phyloP scores from a whole-genome alignment of 306 rosid species.

The Dalbergia cochinchinensis region DNA sequence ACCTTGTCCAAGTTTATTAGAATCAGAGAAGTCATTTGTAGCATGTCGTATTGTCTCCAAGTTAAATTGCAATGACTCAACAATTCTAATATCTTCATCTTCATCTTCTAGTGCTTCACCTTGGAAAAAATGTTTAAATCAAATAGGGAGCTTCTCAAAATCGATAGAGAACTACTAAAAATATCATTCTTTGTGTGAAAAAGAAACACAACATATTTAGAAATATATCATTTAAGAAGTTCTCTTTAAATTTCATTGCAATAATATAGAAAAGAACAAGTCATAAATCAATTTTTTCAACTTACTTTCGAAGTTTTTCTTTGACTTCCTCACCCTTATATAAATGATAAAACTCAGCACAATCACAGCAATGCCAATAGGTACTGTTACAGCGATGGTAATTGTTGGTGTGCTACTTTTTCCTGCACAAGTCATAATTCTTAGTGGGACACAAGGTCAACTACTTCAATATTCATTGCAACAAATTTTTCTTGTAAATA shows the following conservation, averaged over 20 bases:
- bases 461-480: too few species aligned
- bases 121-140: background rate
- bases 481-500: too few species aligned
- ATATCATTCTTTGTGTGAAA: too few species aligned
- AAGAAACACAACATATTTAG: too few species aligned
- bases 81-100: background rate
- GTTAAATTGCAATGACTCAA: conserved; percentile 15
- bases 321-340: conserved; percentile 6
- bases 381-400: too few species aligned
- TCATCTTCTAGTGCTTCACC: background rate
- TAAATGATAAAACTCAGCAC: background rate
- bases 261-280: background rate
- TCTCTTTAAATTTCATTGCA: too few species aligned
- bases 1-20: conserved; percentile 15
- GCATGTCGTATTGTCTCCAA: conserved; percentile 15
- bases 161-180: too few species aligned
- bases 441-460: too few species aligned
- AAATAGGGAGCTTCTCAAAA: background rate
- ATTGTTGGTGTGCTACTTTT: too few species aligned
- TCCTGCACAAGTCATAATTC: too few species aligned
- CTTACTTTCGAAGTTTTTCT: background rate
- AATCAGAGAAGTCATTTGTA: background rate
- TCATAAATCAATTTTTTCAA: background rate
- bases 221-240: too few species aligned
- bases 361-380: too few species aligned